phyloP scores from a whole-genome alignment of 2,329 filamentous ascomycete genomes.

The Pyrenophora seminiperda region DNA sequence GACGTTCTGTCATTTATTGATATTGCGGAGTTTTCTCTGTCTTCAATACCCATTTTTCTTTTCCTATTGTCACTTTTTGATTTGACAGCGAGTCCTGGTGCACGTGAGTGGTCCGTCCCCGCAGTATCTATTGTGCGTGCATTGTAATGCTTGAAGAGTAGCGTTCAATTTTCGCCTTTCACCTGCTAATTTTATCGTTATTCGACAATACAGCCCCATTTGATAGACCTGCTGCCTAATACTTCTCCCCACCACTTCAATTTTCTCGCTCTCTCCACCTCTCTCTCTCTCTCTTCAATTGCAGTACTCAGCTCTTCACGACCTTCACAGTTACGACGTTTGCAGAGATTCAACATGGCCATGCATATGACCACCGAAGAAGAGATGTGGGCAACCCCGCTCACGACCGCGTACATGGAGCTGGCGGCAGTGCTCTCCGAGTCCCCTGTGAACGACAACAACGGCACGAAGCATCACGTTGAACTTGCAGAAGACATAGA shows the following conservation, averaged over 20 bases:
- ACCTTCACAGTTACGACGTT: background rate
- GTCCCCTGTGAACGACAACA: background rate
- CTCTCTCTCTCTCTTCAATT: background rate
- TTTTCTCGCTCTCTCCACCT: background rate
- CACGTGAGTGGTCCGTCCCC: background rate
- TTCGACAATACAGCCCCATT: background rate
- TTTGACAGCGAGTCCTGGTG: background rate
- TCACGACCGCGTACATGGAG: conserved; percentile 12
- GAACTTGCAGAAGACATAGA: background rate
- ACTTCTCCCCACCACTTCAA: background rate
- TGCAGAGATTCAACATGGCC: too few relatives aligned
- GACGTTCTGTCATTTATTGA: background rate
- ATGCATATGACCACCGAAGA: background rate
- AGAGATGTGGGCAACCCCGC: conserved; percentile 13
- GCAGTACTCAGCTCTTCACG: background rate
- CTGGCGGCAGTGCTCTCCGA: background rate
- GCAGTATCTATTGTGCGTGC: conserved; percentile 1
- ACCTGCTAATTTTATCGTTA: background rate
- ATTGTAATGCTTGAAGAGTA: conserved; percentile 7
- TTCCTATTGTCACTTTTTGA: background rate
- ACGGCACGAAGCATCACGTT: background rate
- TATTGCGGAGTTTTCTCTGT: background rate
- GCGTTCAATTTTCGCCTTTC: conserved; percentile 6
- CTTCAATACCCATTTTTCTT: background rate
- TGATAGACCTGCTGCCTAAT: background rate